Conservation (phyloP, 805 yeast species). For the Brettanomyces naardenensis region DNA sequence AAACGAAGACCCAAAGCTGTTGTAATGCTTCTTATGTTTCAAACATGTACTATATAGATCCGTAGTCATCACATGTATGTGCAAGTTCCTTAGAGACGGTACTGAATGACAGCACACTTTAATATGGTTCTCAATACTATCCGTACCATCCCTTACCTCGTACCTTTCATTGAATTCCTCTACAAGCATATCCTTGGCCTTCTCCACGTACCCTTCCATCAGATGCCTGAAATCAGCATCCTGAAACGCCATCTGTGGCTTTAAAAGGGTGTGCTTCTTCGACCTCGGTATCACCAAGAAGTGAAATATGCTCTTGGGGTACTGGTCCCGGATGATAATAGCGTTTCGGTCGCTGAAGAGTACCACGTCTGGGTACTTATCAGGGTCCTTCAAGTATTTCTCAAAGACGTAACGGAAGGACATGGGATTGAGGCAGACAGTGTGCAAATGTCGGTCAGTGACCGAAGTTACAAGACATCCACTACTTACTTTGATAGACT, state of each 20-base stretch:
- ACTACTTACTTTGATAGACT: too few relatives aligned
- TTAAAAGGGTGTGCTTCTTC: constrained; percentile 29
- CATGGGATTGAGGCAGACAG: neutral
- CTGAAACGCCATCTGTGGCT: constrained; percentile 46
- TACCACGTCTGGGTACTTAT: constrained; percentile 27
- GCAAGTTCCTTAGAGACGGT: constrained; percentile 65
- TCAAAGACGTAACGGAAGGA: constrained; percentile 38
- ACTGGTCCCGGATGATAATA: constrained; percentile 50
- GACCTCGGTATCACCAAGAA: constrained; percentile 52
- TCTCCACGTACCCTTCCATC: constrained; percentile 27
- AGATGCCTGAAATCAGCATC: constrained; percentile 24
- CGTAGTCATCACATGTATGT: constrained; percentile 62
- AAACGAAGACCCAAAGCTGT: constrained; percentile 60
- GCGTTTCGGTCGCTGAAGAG: constrained; percentile 43
- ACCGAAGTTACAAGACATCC: too few relatives aligned
- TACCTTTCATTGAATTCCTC: constrained; percentile 13
- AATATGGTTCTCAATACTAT: constrained; percentile 25
- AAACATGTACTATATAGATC: constrained; percentile 49
- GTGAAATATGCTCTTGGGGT: constrained; percentile 58
- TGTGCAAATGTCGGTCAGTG: too few relatives aligned
- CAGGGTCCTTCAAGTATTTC: constrained; percentile 42
- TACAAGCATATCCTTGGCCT: constrained; percentile 22
- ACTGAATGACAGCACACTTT: constrained; percentile 59
- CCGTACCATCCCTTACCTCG: constrained; percentile 5
- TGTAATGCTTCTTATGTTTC: constrained; percentile 60